A percentile compares a stretch with the other conserved stretches of the same genome.
These are phyloP conservation scores for Oryza punctata DNA, from an alignment of 176 grass and related monocot genomes.

Conservation along the genomic window DNA sequence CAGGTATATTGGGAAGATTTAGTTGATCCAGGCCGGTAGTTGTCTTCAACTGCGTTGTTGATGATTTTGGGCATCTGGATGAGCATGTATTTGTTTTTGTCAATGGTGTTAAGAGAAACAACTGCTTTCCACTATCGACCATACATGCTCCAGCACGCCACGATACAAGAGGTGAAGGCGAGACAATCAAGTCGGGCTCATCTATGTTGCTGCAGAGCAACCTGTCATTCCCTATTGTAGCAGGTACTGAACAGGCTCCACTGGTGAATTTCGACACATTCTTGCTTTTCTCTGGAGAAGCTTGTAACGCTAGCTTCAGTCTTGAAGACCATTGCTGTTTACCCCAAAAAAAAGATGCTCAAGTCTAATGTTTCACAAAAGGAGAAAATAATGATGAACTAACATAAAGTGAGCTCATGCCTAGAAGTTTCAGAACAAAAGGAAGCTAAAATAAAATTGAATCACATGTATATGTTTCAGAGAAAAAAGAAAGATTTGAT, in stretches of 20 bases:
- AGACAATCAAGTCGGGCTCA: conserved; percentile 64
- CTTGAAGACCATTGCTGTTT: conserved; percentile 75
- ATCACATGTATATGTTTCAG: not conserved
- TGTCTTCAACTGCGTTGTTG: conserved; percentile 36
- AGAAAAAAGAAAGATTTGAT: conserved; percentile 21
- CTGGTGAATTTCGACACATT: conserved; percentile 15
- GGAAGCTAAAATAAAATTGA: not conserved
- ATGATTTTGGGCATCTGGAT: conserved; percentile 47
- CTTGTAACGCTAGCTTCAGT: conserved; percentile 59
- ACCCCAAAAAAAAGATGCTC: conserved; percentile 1
- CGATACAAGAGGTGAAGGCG: conserved; percentile 91
- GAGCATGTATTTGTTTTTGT: conserved; percentile 49
- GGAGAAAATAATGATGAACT: not conserved
- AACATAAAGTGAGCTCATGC: not conserved
- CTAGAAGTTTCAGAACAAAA: not conserved
- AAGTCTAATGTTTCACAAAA: not conserved
- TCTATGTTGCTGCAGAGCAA: conserved; percentile 30
- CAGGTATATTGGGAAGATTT: conserved; percentile 42
- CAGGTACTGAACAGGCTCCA: conserved; percentile 28
- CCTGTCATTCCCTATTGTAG: conserved; percentile 24
- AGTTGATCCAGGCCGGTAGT: conserved; percentile 11
- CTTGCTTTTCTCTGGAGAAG: conserved; percentile 32
- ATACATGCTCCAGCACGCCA: conserved; percentile 72
- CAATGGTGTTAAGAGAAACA: conserved; percentile 87
- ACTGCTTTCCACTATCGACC: conserved; percentile 71